Conservation (phyloP, 257 asterid genomes). For the Parsonsia alboflavescens region DNA sequence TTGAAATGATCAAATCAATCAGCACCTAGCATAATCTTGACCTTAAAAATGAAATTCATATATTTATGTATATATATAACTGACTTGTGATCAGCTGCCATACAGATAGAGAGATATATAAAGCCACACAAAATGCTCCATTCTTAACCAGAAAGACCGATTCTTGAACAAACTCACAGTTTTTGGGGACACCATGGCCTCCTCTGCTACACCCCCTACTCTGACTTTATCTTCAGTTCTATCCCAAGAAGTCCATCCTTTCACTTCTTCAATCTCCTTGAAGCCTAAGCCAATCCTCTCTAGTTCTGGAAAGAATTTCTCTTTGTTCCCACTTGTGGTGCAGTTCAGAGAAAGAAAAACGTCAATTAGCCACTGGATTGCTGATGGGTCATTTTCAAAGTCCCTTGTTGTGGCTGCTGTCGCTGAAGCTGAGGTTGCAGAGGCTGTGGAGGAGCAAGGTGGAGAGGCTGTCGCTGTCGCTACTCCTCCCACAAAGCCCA, state of each 20-base stretch:
- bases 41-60: neutral
- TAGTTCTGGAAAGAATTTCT: constrained; percentile 9
- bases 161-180: neutral
- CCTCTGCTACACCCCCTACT: constrained; percentile 22
- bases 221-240: constrained; percentile 22
- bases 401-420: constrained; percentile 35
- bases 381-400: constrained; percentile 38
- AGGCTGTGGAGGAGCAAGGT: constrained; percentile 27
- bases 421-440: constrained; percentile 43
- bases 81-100: neutral
- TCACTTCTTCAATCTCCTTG: constrained; percentile 18
- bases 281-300: constrained; percentile 19
- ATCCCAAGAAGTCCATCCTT: constrained; percentile 27
- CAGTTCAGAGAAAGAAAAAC: constrained; percentile 22
- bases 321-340: constrained; percentile 17
- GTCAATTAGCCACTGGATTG: constrained; percentile 10
- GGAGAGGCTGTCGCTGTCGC: constrained; percentile 31
- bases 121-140: neutral
- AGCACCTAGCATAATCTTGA: too few relatives aligned
- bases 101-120: constrained; percentile 20
- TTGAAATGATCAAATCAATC: too few relatives aligned
- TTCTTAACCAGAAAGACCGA: constrained; percentile 15
- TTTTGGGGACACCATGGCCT: constrained; percentile 20
- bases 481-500: constrained; percentile 57
- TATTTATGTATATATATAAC: neutral